phyloP scores from a whole-genome alignment of 1,139 yeast genomes.

The Scheffersomyces illinoinensis region DNA sequence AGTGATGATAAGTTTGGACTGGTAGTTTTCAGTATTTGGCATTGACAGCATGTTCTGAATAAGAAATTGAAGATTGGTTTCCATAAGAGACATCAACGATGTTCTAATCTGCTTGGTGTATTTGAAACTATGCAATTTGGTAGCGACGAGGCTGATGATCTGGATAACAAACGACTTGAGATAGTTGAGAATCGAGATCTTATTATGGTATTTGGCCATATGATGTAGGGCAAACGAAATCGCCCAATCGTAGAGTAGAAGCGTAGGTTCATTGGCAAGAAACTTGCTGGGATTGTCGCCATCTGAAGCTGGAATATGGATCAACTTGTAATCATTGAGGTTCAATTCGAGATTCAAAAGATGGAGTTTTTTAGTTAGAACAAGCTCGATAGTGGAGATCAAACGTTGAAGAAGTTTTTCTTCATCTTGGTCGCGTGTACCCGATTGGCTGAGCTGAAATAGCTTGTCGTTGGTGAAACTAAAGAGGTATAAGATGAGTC shows the following conservation, averaged over 20 bases:
- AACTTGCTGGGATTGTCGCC: slow-evolving; percentile 4
- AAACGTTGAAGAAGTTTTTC: slow-evolving; percentile 18
- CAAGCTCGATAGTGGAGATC: slow-evolving; percentile 28
- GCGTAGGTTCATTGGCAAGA: slow-evolving; percentile 1
- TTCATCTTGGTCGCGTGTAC: slow-evolving; percentile 6
- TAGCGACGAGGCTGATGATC: slow-evolving; percentile 31
- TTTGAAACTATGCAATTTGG: slow-evolving; percentile 29
- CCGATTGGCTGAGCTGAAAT: slow-evolving; percentile 9
- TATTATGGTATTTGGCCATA: slow-evolving; percentile 18
- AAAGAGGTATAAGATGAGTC: slow-evolving; percentile 34
- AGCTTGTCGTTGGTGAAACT: slow-evolving; percentile 31
- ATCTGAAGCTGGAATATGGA: slow-evolving; percentile 3
- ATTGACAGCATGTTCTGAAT: slow-evolving; percentile 1
- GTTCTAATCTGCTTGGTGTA: slow-evolving; percentile 20
- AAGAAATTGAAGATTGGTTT: slow-evolving; percentile 5
- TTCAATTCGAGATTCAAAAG: slow-evolving; percentile 23
- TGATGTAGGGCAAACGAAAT: slow-evolving; percentile 28
- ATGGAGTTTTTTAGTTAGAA: slow-evolving; percentile 29
- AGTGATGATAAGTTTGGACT: slow-evolving; percentile 6
- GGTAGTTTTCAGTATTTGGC: neutral
- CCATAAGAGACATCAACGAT: slow-evolving; percentile 12
- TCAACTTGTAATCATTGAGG: slow-evolving; percentile 8
- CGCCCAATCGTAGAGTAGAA: slow-evolving; percentile 32
- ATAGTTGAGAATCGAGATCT: slow-evolving; percentile 16
- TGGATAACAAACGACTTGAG: slow-evolving; percentile 34